These are phyloP conservation scores for Aeschynomene evenia DNA, from an alignment of 306 rosid species.

Conservation along the genomic window DNA sequence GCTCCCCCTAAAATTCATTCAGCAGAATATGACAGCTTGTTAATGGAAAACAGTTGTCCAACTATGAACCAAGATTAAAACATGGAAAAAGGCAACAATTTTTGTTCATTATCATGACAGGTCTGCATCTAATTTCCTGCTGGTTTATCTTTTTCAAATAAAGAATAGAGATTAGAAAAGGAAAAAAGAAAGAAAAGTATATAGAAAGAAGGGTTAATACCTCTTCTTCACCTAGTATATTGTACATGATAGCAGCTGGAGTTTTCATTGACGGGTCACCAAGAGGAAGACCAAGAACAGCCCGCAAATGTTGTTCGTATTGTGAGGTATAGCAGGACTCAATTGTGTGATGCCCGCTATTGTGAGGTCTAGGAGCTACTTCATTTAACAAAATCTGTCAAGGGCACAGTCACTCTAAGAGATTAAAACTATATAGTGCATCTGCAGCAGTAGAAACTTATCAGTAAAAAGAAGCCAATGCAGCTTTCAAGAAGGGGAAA, in stretches of 20 bases:
- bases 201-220: constrained; percentile 30
- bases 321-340: constrained; percentile 91
- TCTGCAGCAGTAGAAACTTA: constrained; percentile 6
- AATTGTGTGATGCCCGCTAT: constrained; percentile 96
- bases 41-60: constrained; percentile 15
- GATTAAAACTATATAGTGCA: constrained; percentile 21
- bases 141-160: neutral
- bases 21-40: neutral
- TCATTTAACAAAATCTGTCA: constrained; percentile 86
- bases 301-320: constrained; percentile 87
- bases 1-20: constrained; percentile 63
- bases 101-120: neutral
- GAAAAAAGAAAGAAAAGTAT: neutral
- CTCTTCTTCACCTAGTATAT: constrained; percentile 90
- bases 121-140: neutral
- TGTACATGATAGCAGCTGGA: constrained; percentile 86
- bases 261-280: constrained; percentile 92
- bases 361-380: constrained; percentile 96
- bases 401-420: constrained; percentile 6
- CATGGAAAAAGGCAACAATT: neutral
- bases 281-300: constrained; percentile 95
- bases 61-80: constrained; percentile 1
- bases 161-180: neutral
- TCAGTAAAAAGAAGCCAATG: constrained; percentile 9
- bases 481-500: neutral